Evolutionary conservation across 495 filamentous ascomycete genomes (phyloP).

Genomic region (Apodospora peruviana): DNA sequence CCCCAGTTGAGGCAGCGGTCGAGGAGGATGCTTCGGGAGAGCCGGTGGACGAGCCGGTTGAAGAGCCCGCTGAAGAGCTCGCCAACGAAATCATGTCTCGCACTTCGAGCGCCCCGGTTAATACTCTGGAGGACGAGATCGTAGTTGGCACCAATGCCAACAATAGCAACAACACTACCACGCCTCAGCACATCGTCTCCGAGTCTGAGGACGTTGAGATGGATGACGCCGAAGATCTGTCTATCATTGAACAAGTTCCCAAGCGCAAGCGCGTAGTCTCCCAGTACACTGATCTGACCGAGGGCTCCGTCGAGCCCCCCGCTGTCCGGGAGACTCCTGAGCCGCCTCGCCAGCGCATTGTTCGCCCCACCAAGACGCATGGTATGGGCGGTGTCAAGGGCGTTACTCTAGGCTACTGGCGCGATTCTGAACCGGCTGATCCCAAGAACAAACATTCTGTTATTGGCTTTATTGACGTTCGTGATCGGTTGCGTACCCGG

Average conservation of each 20-base stretch:
- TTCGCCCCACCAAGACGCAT: conserved; percentile 22
- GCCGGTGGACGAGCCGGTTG: not conserved
- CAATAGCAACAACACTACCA: conserved; percentile 19
- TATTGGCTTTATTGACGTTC: conserved; percentile 49
- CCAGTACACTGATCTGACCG: conserved; percentile 32
- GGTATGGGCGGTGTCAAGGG: conserved; percentile 32
- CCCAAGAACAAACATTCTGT: conserved; percentile 43
- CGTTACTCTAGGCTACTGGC: conserved; percentile 47
- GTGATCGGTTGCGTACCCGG: conserved; percentile 48
- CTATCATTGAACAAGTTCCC: conserved; percentile 21
- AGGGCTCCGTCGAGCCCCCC: conserved; percentile 24
- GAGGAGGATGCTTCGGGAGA: not conserved
- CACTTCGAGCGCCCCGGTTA: conserved; percentile 27
- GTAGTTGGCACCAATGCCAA: conserved; percentile 37
- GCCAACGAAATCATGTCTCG: conserved; percentile 16
- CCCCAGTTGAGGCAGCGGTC: not conserved
- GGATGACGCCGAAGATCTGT: conserved; percentile 29
- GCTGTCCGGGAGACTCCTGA: conserved; percentile 18
- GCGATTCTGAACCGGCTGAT: conserved; percentile 40
- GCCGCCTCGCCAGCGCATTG: conserved; percentile 3
- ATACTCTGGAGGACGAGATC: conserved; percentile 39
- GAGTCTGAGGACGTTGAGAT: conserved; percentile 32
- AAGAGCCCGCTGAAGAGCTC: conserved; percentile 1
- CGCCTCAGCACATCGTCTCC: conserved; percentile 16
- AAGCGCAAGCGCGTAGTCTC: conserved; percentile 50